A percentile compares a stretch with the other conserved stretches of the same genome.
These are phyloP conservation scores for Chytriomyces hyalinus DNA, from an alignment of 192 early-diverging fungal species.

Conservation along the genomic window DNA sequence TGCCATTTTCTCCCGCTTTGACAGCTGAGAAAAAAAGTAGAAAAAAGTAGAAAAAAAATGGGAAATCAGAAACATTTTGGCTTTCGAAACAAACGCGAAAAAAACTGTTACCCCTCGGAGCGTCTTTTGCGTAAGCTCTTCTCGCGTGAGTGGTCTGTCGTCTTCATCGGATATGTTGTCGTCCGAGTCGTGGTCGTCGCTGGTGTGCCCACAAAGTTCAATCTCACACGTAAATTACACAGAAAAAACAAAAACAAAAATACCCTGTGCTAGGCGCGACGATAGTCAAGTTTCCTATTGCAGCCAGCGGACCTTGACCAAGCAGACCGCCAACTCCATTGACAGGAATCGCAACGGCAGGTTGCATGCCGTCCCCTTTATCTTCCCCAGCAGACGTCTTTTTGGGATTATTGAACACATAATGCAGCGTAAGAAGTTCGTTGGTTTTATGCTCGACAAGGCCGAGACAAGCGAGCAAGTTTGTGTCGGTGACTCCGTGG, in stretches of 20 bases:
- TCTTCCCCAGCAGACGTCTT: conserved; percentile 45
- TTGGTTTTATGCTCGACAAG: conserved; percentile 61
- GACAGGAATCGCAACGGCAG: conserved; percentile 30
- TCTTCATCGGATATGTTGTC: conserved; percentile 61
- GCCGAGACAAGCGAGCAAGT: conserved; percentile 54
- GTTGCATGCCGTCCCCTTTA: conserved; percentile 37
- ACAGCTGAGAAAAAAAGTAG: conserved; percentile 32
- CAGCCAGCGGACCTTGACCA: conserved; percentile 58
- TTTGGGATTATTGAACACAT: conserved; percentile 54
- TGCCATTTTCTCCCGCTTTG: conserved; percentile 39
- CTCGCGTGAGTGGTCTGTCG: conserved; percentile 60
- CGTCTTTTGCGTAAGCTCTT: conserved; percentile 58
- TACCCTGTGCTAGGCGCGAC: conserved; percentile 59
- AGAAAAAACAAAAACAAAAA: conserved; percentile 20
- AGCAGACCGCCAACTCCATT: conserved; percentile 53
- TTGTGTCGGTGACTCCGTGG: conserved; percentile 51
- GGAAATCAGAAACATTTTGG: background rate
- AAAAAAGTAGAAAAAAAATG: background rate
- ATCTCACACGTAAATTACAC: background rate
- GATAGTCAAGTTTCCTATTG: conserved; percentile 52
- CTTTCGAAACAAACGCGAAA: background rate
- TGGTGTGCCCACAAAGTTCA: background rate
- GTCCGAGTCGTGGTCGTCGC: conserved; percentile 61
- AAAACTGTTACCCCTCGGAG: conserved; percentile 51
- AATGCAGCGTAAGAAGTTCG: conserved; percentile 59